Conservation (phyloP, 2,329 filamentous ascomycete species). For the Scytalidium sp. region DNA sequence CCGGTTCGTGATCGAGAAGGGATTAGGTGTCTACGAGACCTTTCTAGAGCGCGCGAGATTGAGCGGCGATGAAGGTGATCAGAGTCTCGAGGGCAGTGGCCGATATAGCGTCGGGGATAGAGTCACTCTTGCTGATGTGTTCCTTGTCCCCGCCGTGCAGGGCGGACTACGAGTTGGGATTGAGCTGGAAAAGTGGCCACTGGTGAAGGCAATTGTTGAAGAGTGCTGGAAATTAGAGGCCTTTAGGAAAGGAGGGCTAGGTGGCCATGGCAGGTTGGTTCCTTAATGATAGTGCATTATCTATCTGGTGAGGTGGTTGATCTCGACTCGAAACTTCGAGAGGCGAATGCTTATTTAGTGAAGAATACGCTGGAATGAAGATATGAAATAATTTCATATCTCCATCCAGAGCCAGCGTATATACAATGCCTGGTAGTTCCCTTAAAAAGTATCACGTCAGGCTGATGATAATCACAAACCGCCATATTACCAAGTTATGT, state of each 20-base stretch:
- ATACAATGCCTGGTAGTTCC: no score
- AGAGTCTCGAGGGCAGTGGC: no score
- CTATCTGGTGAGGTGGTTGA: no score
- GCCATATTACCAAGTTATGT: no score
- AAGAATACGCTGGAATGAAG: no score
- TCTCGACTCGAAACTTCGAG: no score
- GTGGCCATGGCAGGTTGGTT: constrained; percentile 34
- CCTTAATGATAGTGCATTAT: no score
- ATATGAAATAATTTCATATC: no score
- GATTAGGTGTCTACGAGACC: constrained; percentile 8
- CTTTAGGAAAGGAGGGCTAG: constrained; percentile 50
- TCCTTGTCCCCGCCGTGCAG: constrained; percentile 56
- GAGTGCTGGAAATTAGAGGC: constrained; percentile 46
- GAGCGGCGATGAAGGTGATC: constrained; percentile 12
- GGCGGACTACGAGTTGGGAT: constrained; percentile 53
- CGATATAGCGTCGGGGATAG: constrained; percentile 52
- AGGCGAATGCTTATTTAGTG: no score
- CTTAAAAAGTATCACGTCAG: no score
- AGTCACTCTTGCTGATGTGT: constrained; percentile 56
- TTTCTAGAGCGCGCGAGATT: constrained; percentile 6
- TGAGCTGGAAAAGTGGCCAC: constrained; percentile 45
- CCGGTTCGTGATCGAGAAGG: constrained; percentile 9
- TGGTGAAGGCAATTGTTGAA: constrained; percentile 40
- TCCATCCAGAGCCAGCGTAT: no score
- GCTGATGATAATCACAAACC: no score